Evolutionary conservation across 495 filamentous ascomycete genomes (phyloP).

Genomic region (Neurospora sp.): DNA sequence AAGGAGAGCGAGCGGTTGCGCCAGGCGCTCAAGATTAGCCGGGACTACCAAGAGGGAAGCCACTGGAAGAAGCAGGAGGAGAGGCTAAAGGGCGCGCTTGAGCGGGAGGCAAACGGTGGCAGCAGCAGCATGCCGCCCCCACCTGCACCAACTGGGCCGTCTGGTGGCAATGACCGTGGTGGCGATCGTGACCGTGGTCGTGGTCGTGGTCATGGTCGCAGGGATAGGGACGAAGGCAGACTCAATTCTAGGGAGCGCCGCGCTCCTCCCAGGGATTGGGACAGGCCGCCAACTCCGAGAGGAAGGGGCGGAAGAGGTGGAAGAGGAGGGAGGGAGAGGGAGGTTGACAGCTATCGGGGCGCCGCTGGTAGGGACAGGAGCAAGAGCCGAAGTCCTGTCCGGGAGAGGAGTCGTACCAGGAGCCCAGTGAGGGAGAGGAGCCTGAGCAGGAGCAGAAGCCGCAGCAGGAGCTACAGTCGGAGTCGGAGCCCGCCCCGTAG

Average conservation of each 20-base stretch:
- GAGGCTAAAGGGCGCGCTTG: constrained; percentile 48
- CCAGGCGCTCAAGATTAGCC: constrained; percentile 78
- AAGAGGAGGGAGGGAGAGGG: constrained; percentile 2
- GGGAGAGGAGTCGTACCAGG: background rate
- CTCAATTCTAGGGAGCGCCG: background rate
- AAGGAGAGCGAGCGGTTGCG: constrained; percentile 85
- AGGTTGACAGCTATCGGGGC: background rate
- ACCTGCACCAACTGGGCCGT: background rate
- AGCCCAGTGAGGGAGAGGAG: background rate
- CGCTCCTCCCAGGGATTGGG: background rate
- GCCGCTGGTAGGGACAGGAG: background rate
- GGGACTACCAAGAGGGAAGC: constrained; percentile 78
- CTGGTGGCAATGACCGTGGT: background rate
- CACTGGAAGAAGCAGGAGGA: constrained; percentile 68
- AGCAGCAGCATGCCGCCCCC: background rate
- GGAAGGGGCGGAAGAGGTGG: background rate
- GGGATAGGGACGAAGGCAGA: background rate
- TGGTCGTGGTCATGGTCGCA: background rate
- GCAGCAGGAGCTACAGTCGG: background rate
- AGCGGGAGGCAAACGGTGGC: constrained; percentile 27
- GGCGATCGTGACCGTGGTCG: background rate
- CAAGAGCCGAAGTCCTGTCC: background rate
- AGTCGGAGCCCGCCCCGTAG: background rate
- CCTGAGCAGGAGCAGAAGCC: background rate
- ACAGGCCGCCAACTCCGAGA: background rate